Evolutionary conservation across 306 rosid genomes (phyloP), one percentile per base, ranked within the genome.

Genomic region (Trifolium pratense): DNA sequence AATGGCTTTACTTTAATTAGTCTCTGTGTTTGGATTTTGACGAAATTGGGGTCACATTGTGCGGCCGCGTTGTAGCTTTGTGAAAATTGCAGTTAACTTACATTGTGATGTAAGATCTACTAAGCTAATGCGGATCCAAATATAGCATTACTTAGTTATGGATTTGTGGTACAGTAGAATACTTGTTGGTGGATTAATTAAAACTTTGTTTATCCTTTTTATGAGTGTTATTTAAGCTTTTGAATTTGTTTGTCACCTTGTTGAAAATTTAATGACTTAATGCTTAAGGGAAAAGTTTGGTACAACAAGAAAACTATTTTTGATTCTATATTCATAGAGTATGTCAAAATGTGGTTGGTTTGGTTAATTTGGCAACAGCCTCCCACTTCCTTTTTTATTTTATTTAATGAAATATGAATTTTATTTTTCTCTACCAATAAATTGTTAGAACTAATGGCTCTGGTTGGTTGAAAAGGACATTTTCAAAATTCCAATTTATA

Each of bases 211-310:
- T 51, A 36, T 17, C n/a, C 8, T 46, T 45, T 56, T 43, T 65
- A 20, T 64, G 31, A 21, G 69, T 43, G 56, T 72, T 66, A 43
- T 45, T 68, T 76, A 36, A 61, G 52, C 43, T 70, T 71, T 66
- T 65, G 45, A 48, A 18, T 61, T 36, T 15, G 53, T 56, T 56
- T 79, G 64, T 73, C 29, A 23, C 49, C 68, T 66, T 15, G 53
- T 68, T 55, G 59, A 25, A 55, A 66, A 75, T 40, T 66, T 1
- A 26, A 16, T 65, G 46, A 53, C 67, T 66, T 55, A 16, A 42
- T 29, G 68, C 49, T 78, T 46, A n/a, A 62, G 49, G 66, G 65
- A 53, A 70, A 70, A 51, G 42, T 42, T 39, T 70, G 75, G 63
- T 40, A 40, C 25, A 53, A 17, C 43, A 32, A 46, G 12, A 57